Base-by-base conservation (phyloP, 352 stramenopile genomes). In the Phytopythium montanum region DNA sequence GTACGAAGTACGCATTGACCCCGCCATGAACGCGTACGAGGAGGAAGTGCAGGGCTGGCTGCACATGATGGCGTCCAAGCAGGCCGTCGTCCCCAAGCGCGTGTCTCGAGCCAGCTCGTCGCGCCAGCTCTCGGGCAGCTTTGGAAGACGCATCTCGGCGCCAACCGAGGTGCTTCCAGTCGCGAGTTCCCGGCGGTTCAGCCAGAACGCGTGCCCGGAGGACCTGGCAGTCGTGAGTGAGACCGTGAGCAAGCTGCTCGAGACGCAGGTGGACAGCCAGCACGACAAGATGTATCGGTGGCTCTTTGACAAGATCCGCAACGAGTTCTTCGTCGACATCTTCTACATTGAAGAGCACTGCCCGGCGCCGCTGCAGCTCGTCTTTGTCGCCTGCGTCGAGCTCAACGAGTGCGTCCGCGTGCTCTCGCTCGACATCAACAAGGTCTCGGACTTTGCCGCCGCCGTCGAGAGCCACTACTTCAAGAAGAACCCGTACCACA, bases 401-500 rank as follows among this genome's bases (percentile, higher is more conserved):
- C 64, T 79, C 29, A 87, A 87, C 54, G 65, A 73, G 10, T 71
- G 87, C n/a, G 58, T 68, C 4, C 52, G 62, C 25, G 61, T 65
- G n/a, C 67, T 88, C n/a, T 59, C 63, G n/a, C 65, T 87, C 31
- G 61, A 86, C 31, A 72, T 82, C 46, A 57, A 66, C 16, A 85
- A 84, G 34, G 54, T 85, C 14, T 25, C 56, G 26, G 60, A 59
- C 28, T 85, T 90, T 64, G 72, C 69, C 23, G 74, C 54, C 1
- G 72, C 71, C 23, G 65, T 90, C n/a, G 77, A 90, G 50, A 77
- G 74, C n/a, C 73, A 79, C 29, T 90, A 87, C 57, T 72, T 77
- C 42, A 76, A 71, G 34, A 72, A 72, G 38, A 91, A 91, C 58
- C 76, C 79, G 38, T 91, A 89, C 57, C 81, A 91, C 69, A 91